A percentile compares a stretch with the other conserved stretches of the same genome.
Conservation (phyloP, 1,284 basidiomycete species). For the Malassezia sp. region DNA sequence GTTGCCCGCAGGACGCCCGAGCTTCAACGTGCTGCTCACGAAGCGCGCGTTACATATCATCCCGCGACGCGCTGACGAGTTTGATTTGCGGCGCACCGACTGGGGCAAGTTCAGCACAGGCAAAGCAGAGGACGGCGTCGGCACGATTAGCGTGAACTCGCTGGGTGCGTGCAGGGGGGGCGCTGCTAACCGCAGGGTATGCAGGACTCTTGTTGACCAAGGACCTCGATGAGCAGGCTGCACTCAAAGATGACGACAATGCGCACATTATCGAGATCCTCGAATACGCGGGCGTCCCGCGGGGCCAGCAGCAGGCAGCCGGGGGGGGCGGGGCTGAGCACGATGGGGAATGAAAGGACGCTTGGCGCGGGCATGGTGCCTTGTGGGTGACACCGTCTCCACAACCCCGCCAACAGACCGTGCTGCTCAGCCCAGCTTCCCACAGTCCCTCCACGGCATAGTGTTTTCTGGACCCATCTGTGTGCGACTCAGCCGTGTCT, state of each 20-base stretch:
- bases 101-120: slow-evolving; percentile 11
- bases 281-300: slow-evolving; percentile 1
- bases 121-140: slow-evolving; percentile 8
- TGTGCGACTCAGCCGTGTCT: too few relatives aligned
- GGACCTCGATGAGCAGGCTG: slow-evolving; percentile 24
- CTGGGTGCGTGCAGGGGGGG: slow-evolving; percentile 15
- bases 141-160: slow-evolving; percentile 30
- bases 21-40: slow-evolving; percentile 40
- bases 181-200: slow-evolving; percentile 16
- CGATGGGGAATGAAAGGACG: too few relatives aligned
- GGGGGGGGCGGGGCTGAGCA: too few relatives aligned
- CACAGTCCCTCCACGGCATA: too few relatives aligned
- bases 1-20: slow-evolving; percentile 14
- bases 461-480: too few relatives aligned
- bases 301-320: too few relatives aligned
- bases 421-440: too few relatives aligned
- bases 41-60: slow-evolving; percentile 39
- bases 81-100: slow-evolving; percentile 10
- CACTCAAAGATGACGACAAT: slow-evolving; percentile 11
- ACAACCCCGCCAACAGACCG: too few relatives aligned
- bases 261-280: slow-evolving; percentile 6
- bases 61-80: slow-evolving; percentile 30
- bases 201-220: slow-evolving; percentile 35
- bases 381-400: too few relatives aligned
- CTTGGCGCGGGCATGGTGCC: too few relatives aligned